These are phyloP conservation scores for Meredithiella fracta DNA, from an alignment of 2,329 filamentous ascomycete genomes.

Conservation along the genomic window DNA sequence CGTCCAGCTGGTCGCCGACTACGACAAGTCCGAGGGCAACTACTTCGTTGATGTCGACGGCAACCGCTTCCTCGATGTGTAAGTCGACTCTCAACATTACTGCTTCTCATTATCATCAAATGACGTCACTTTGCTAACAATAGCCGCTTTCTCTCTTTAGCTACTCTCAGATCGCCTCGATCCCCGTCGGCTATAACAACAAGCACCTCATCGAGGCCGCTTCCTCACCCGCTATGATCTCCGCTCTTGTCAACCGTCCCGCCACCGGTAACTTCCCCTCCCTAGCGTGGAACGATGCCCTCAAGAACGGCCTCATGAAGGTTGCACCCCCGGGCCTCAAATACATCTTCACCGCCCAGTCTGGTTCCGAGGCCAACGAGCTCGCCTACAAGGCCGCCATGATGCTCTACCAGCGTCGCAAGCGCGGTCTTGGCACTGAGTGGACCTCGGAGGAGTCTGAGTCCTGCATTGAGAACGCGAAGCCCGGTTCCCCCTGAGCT, in stretches of 20 bases:
- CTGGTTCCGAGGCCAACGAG: slow-evolving; percentile 86
- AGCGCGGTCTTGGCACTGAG: slow-evolving; percentile 67
- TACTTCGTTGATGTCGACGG: slow-evolving; percentile 36
- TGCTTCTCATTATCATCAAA: background rate
- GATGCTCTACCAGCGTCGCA: slow-evolving; percentile 65
- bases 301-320: slow-evolving; percentile 64
- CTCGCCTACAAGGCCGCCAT: slow-evolving; percentile 90
- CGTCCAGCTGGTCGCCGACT: slow-evolving; percentile 36
- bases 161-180: slow-evolving; percentile 84
- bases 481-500: slow-evolving; percentile 59
- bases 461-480: slow-evolving; percentile 63
- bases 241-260: slow-evolving; percentile 70
- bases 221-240: slow-evolving; percentile 61
- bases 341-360: slow-evolving; percentile 81
- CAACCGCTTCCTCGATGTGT: slow-evolving; percentile 34
- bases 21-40: slow-evolving; percentile 35
- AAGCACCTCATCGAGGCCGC: slow-evolving; percentile 54
- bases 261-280: slow-evolving; percentile 84
- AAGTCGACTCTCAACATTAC: slow-evolving; percentile 17
- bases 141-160: slow-evolving; percentile 24
- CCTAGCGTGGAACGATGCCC: slow-evolving; percentile 63
- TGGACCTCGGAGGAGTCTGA: slow-evolving; percentile 63
- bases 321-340: slow-evolving; percentile 69
- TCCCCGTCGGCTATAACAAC: slow-evolving; percentile 88
- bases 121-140: slow-evolving; percentile 3